Base-by-base conservation (phyloP, 805 yeast species). In the Hagleromyces aurorensis region DNA sequence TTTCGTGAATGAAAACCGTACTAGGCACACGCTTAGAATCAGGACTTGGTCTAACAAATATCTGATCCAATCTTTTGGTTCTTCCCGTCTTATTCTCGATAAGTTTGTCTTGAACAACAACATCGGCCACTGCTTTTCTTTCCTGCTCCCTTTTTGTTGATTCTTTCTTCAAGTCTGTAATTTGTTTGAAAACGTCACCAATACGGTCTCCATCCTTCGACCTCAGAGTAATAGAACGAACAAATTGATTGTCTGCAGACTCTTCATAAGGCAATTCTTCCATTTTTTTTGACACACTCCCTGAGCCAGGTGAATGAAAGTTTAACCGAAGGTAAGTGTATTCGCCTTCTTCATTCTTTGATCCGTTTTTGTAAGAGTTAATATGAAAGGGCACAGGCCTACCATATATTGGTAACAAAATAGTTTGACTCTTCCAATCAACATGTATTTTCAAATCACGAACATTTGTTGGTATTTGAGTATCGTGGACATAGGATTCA, bases 331-430 rank as follows among this genome's bases (percentile, higher is more conserved):
- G 55, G 51, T 83, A 87, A 1, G 95, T 86, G 56, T 72, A 86
- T 44, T 87, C 96, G 30, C 96, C 97, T 64, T 91, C 97, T 50
- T 91, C 98, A 41, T 79, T 84, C 50, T 86, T 87, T 7, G 94
- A 81, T 28, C 96, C 97, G 52, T 84, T 87, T 50, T 87, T 89
- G 62, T 82, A 87, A 4, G 96, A 68, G 55, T 85, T 85, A 51
- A 89, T 86, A 56, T 89, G 98, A 67, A 91, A 89, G 14, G 98
- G 98, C 30, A 91, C 97, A 1, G 97, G 96, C 49, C 97, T 71
- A 40, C 98, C 98, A 48, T 79, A 73, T 35, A 89, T 80, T 29
- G 98, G 98, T 36, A 89, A 63, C 37, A 89, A 73, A 33, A 89
- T 80, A 1, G 96, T 82, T 59, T 87, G 96, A 34, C 81, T 72